Percentiles rank a stretch among this genome's conserved stretches.
phyloP scores from a whole-genome alignment of 176 grass and related monocot genomes.

The Carex scoparia region DNA sequence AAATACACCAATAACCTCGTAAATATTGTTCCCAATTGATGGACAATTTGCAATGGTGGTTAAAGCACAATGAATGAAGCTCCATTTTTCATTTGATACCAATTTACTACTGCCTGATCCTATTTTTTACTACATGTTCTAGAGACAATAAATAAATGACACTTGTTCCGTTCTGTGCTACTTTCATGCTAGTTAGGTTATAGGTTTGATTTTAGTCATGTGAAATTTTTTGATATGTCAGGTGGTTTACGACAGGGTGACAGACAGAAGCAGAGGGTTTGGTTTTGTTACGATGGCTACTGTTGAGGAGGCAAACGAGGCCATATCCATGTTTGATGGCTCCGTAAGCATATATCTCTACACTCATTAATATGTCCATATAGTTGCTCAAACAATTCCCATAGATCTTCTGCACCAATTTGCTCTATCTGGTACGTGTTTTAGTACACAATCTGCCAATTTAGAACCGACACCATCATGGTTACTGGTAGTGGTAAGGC shows the following conservation, averaged over 20 bases:
- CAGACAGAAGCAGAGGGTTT: slow-evolving; percentile 79
- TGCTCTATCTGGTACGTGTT: neutral
- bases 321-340: slow-evolving; percentile 82
- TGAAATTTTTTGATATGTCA: slow-evolving; percentile 20
- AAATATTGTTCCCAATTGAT: neutral
- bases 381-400: slow-evolving; percentile 11
- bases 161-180: neutral
- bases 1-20: neutral
- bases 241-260: slow-evolving; percentile 76
- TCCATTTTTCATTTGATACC: neutral
- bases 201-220: neutral
- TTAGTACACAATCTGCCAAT: neutral
- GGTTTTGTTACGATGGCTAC: slow-evolving; percentile 87
- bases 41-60: neutral
- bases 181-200: neutral
- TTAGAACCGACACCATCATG: neutral
- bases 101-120: neutral
- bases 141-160: neutral
- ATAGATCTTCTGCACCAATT: neutral
- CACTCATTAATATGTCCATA: neutral
- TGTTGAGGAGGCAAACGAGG: slow-evolving; percentile 53
- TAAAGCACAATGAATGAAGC: neutral
- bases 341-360: slow-evolving; percentile 39
- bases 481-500: neutral
- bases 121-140: neutral